Evolutionary conservation across 2,329 filamentous ascomycete genomes (phyloP), one percentile per base, ranked within the genome.

Genomic region (Teratosphaeria zuluensis): DNA sequence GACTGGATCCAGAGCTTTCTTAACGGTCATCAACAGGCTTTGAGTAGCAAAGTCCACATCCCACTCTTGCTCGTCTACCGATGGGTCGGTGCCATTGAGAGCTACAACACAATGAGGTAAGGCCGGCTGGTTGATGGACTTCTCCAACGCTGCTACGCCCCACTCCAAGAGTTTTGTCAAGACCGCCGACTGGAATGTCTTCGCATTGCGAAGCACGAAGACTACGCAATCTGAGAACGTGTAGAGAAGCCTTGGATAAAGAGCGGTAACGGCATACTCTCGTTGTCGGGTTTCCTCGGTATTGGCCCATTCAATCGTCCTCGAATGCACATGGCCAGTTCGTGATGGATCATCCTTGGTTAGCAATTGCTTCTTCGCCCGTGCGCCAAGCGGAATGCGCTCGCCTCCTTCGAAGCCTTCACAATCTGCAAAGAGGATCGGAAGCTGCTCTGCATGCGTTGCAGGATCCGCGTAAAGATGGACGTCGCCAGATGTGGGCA

Each of bases 41-140:
- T 71, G 68, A 0, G 69, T 72, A 1, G 70, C 69, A 57, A 67
- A 70, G 42, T 67, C 64, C 56, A 68, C 66, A 53, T 70, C 68
- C 70, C 70, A 72, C 58, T 71, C 67, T 28, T 64, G 63, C n/a
- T 69, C 69, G 38, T 71, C 66, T 1, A 72, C 68, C 3, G 60
- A 62, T 9, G 69, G 69, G 58, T 71, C 69, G 3, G 66, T 68
- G 5, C 67, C 70, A 42, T 71, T 72, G 38, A 83, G 69, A 0
- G 78, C 79, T 51, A 84, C 78, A 56, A 84, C 75, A 5, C 77
- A 80, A 63, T 82, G 79, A 2, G 81, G 80, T 2, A 83, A 72
- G 2, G 78, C 75, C 0, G 81, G 80, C 62, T 83, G 81, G 59
- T 83, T 83, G 51, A 78, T 74, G 0, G 80, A 80, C 59, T 76